A percentile compares a stretch with the other conserved stretches of the same genome.
Evolutionary conservation across 2,329 filamentous ascomycete genomes (phyloP).

Genomic region (Alternaria brassicicola): DNA sequence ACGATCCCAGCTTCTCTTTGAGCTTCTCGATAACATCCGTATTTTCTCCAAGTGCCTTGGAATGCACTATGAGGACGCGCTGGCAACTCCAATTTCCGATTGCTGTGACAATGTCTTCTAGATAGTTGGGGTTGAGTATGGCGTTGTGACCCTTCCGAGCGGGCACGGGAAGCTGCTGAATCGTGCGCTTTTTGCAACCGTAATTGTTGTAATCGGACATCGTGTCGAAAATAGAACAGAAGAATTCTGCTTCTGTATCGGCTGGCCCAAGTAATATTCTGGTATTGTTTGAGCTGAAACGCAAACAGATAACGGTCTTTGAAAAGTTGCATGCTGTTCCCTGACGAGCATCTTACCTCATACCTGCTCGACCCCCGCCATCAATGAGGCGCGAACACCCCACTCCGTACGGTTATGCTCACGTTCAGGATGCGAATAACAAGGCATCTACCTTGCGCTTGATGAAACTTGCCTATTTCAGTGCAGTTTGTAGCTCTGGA

Average conservation of each 20-base stretch:
- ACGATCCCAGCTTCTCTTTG: conserved; percentile 20
- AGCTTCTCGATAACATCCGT: conserved; percentile 25
- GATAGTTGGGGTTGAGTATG: conserved; percentile 22
- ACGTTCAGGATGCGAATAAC: neutral
- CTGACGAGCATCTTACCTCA: conserved; percentile 19
- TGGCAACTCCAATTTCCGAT: conserved; percentile 25
- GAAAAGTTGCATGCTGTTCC: neutral
- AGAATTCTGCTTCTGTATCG: neutral
- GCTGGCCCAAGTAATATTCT: neutral
- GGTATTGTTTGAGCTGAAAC: neutral
- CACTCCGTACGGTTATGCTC: neutral
- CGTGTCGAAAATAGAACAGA: neutral
- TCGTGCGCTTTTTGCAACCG: conserved; percentile 16
- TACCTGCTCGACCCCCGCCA: conserved; percentile 1
- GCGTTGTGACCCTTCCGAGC: conserved; percentile 25
- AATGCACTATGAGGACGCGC: conserved; percentile 27
- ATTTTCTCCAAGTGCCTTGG: conserved; percentile 25
- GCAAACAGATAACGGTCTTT: neutral
- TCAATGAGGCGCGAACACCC: conserved; percentile 12
- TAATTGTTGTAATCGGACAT: conserved; percentile 10
- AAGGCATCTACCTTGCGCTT: neutral
- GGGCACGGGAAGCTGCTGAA: conserved; percentile 27
- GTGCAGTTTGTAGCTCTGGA: neutral
- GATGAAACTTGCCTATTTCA: neutral
- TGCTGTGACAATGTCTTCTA: conserved; percentile 22